Evolutionary conservation across 2,329 filamentous ascomycete species (phyloP).

Genomic region (Venturia pyrina): DNA sequence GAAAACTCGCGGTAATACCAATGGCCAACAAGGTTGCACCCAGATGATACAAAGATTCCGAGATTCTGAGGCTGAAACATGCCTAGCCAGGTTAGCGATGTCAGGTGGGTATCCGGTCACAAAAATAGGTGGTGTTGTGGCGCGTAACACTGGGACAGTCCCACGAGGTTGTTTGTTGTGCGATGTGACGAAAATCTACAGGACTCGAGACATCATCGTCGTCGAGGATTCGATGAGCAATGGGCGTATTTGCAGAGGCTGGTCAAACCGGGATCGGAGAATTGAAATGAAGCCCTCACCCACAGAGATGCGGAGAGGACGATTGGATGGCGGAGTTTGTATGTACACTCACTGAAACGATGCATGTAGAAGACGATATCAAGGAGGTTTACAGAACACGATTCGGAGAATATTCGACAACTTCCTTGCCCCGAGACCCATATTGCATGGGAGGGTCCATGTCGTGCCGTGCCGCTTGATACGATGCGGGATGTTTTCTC

Average conservation of each 20-base stretch:
- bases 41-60: neutral
- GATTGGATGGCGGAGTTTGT: too few relatives aligned
- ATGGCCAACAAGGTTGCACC: neutral
- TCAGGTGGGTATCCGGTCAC: neutral
- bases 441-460: neutral
- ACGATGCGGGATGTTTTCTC: neutral
- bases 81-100: neutral
- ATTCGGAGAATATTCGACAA: neutral
- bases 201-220: too few relatives aligned
- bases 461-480: neutral
- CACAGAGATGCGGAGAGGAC: too few relatives aligned
- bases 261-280: too few relatives aligned
- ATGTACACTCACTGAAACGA: too few relatives aligned
- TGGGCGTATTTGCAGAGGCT: too few relatives aligned
- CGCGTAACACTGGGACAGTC: neutral
- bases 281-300: too few relatives aligned
- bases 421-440: neutral
- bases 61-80: neutral
- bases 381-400: neutral
- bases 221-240: too few relatives aligned
- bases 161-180: neutral
- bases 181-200: neutral
- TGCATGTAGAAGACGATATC: too few relatives aligned
- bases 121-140: neutral
- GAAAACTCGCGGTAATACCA: too few relatives aligned